Conservation (phyloP, 768 basidiomycete genomes). For the Pleurotus ostreatus region DNA sequence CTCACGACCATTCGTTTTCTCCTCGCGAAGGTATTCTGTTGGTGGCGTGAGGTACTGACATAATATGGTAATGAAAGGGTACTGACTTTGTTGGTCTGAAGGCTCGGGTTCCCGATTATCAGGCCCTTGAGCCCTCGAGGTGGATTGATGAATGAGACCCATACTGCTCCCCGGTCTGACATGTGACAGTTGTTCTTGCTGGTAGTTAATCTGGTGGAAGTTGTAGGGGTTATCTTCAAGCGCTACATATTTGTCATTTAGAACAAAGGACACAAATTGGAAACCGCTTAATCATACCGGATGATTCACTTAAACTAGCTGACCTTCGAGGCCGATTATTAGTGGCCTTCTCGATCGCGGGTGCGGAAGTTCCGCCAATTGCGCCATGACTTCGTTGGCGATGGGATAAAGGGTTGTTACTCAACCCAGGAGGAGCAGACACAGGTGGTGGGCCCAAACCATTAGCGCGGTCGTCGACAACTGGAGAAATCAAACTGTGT, state of each 20-base stretch:
- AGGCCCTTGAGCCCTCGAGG: constrained; percentile 12
- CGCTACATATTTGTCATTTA: constrained; percentile 3
- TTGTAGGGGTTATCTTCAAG: constrained; percentile 10
- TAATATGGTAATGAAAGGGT: neutral
- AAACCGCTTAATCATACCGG: constrained; percentile 23
- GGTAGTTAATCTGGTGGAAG: constrained; percentile 19
- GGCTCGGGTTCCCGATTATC: constrained; percentile 36
- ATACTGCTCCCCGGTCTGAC: constrained; percentile 41
- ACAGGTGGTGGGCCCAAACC: neutral
- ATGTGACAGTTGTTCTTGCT: constrained; percentile 9
- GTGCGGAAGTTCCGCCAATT: constrained; percentile 15
- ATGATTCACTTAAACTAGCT: constrained; percentile 72
- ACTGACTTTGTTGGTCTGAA: constrained; percentile 38
- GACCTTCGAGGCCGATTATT: constrained; percentile 64
- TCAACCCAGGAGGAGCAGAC: constrained; percentile 8
- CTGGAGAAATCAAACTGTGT: neutral
- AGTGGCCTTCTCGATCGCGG: constrained; percentile 34
- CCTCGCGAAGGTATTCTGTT: constrained; percentile 33
- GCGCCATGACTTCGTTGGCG: constrained; percentile 25
- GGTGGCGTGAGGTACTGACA: constrained; percentile 2
- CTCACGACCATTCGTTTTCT: constrained; percentile 39
- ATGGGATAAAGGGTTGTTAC: constrained; percentile 15
- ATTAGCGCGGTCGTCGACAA: constrained; percentile 1
- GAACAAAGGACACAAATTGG: constrained; percentile 7
- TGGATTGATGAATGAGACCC: constrained; percentile 18